A percentile compares a stretch with the other conserved stretches of the same genome.
Conservation (phyloP, 2,329 filamentous ascomycete species). For the Raffaelea ambrosiae region DNA sequence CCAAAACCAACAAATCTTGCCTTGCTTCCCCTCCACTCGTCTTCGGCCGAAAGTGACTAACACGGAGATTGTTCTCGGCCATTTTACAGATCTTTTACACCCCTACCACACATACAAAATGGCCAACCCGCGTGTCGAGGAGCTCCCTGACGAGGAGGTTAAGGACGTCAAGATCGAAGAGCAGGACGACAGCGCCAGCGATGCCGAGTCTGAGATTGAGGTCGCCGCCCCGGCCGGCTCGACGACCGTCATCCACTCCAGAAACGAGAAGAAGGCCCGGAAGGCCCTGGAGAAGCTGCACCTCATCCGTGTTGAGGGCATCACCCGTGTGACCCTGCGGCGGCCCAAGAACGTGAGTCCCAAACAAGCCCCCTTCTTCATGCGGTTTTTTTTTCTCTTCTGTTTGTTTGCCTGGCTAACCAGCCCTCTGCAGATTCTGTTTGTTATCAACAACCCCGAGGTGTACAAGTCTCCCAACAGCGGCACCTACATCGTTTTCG, state of each 20-base stretch:
- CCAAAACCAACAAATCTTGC: too few species aligned
- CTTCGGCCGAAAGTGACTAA: not conserved
- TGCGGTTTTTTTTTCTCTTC: slow-evolving; percentile 75
- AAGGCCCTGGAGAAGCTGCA: slow-evolving; percentile 99
- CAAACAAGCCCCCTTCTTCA: too few species aligned
- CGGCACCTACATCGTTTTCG: slow-evolving; percentile 99
- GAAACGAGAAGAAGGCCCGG: slow-evolving; percentile 99
- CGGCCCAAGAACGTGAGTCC: slow-evolving; percentile 97
- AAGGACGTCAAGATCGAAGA: slow-evolving; percentile 74
- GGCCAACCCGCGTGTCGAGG: slow-evolving; percentile 97
- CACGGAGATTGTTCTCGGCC: not conserved
- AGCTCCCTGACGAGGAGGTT: slow-evolving; percentile 85
- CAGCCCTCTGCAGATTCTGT: slow-evolving; percentile 84
- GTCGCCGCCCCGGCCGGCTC: slow-evolving; percentile 66
- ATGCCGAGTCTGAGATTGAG: slow-evolving; percentile 66
- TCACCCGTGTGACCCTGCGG: slow-evolving; percentile 95
- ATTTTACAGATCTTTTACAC: too few species aligned
- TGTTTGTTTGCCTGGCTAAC: slow-evolving; percentile 97
- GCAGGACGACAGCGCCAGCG: slow-evolving; percentile 63
- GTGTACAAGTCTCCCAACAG: slow-evolving; percentile 98
- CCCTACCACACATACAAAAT: slow-evolving; percentile 45
- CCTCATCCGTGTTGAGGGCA: slow-evolving; percentile 90
- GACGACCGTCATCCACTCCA: slow-evolving; percentile 86
- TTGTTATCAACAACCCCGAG: slow-evolving; percentile 99
- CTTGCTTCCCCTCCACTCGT: too few species aligned